These are phyloP conservation scores for Lachancea mirantina DNA, from an alignment of 805 yeast genomes.

Conservation along the genomic window DNA sequence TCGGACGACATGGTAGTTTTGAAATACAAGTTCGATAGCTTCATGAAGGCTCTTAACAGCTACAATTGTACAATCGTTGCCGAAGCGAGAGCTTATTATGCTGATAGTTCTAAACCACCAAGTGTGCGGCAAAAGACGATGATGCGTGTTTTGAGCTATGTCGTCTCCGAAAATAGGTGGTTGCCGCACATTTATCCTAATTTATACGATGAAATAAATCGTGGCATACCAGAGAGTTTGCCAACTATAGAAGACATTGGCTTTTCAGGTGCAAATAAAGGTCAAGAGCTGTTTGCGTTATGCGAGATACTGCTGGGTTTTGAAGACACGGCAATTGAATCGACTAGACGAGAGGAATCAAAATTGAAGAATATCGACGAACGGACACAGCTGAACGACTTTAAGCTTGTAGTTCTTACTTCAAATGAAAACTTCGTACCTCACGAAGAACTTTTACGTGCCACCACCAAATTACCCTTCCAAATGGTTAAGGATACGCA, in stretches of 20 bases:
- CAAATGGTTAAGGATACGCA: conserved; percentile 17
- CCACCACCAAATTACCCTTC: conserved; percentile 13
- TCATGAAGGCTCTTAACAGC: conserved; percentile 13
- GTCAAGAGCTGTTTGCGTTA: too few relatives aligned
- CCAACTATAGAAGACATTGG: too few relatives aligned
- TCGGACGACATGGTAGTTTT: conserved; percentile 10
- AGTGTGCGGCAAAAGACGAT: conserved; percentile 4
- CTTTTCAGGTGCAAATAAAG: too few relatives aligned
- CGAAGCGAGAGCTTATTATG: conserved; percentile 15
- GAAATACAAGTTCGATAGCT: conserved; percentile 16
- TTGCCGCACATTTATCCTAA: conserved; percentile 18
- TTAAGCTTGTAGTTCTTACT: conserved; percentile 17
- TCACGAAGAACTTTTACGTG: conserved; percentile 12
- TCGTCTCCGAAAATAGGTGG: conserved; percentile 13
- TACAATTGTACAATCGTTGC: conserved; percentile 9
- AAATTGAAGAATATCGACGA: not conserved
- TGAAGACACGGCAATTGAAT: too few relatives aligned
- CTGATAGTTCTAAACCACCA: not conserved
- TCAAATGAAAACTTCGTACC: conserved; percentile 10
- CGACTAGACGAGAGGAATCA: conserved; percentile 3
- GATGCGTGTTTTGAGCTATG: conserved; percentile 10
- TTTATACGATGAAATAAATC: conserved; percentile 5
- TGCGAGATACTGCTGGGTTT: too few relatives aligned
- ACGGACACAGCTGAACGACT: conserved; percentile 7
- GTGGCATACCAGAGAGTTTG: conserved; percentile 4